These are phyloP conservation scores for Auricularia cornea DNA, from an alignment of 768 basidiomycete species.

Conservation along the genomic window DNA sequence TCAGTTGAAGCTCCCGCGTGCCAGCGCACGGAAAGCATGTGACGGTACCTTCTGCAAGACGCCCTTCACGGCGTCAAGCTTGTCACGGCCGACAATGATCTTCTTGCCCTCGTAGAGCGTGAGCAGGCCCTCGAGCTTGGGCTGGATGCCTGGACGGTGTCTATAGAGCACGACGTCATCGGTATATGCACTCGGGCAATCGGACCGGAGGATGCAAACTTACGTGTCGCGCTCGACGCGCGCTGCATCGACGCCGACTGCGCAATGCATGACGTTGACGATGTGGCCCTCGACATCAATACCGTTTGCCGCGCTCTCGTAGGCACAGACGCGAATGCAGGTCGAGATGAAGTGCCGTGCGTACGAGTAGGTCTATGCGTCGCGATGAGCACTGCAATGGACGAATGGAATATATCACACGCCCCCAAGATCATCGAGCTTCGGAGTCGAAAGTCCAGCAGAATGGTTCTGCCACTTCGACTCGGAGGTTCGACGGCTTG, in stretches of 20 bases:
- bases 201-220: constrained; percentile 24
- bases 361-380: constrained; percentile 75
- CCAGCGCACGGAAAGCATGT: background rate
- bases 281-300: constrained; percentile 87
- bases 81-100: constrained; percentile 96
- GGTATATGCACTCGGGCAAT: background rate
- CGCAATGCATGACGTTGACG: constrained; percentile 78
- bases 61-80: constrained; percentile 97
- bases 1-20: background rate
- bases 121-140: constrained; percentile 81
- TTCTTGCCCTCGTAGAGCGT: constrained; percentile 92
- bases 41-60: constrained; percentile 78
- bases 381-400: background rate
- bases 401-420: too few relatives aligned
- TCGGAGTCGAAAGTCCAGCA: too few relatives aligned
- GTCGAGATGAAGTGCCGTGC: constrained; percentile 91
- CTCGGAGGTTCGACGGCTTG: too few relatives aligned
- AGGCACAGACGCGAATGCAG: constrained; percentile 93
- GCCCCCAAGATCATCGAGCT: too few relatives aligned
- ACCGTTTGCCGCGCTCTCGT: constrained; percentile 57
- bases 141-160: constrained; percentile 69
- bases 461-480: too few relatives aligned
- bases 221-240: constrained; percentile 76
- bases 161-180: constrained; percentile 23
- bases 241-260: constrained; percentile 92